Percentiles rank a stretch among this genome's conserved stretches.
These are phyloP conservation scores for Aphanomyces invadans DNA, from an alignment of 352 stramenopile genomes.

Conservation along the genomic window DNA sequence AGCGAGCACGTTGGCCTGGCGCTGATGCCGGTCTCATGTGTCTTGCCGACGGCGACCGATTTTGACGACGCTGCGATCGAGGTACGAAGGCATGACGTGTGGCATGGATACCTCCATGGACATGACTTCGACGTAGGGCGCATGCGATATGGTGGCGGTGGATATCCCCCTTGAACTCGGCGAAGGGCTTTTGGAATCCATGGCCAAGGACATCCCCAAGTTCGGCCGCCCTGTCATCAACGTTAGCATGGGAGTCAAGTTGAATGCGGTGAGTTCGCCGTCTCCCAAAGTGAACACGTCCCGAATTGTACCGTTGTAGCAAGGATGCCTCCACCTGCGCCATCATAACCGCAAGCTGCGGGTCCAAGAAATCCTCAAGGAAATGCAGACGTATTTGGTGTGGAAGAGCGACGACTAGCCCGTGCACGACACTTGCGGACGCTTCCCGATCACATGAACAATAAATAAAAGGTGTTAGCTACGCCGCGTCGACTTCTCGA, in stretches of 20 bases:
- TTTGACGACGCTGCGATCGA: constrained; percentile 12
- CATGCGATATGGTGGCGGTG: constrained; percentile 50
- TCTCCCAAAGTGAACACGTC: not conserved
- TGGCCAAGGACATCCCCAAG: constrained; percentile 27
- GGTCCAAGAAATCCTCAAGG: constrained; percentile 3
- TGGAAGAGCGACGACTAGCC: constrained; percentile 10
- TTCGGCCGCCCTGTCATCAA: constrained; percentile 9
- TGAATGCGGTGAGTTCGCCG: constrained; percentile 2
- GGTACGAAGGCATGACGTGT: not conserved
- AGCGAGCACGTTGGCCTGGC: constrained; percentile 45
- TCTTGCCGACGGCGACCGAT: constrained; percentile 36
- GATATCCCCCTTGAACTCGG: constrained; percentile 58
- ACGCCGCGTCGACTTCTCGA: not conserved
- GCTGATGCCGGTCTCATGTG: constrained; percentile 36
- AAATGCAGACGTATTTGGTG: constrained; percentile 19
- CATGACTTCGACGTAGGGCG: constrained; percentile 3
- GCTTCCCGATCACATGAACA: not conserved
- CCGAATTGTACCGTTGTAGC: not conserved
- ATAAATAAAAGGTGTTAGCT: not conserved
- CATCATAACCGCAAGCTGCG: constrained; percentile 8
- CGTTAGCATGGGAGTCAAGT: constrained; percentile 10
- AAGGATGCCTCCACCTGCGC: constrained; percentile 6
- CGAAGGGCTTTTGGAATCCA: constrained; percentile 22
- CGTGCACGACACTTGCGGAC: not conserved
- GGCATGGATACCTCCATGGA: not conserved